phyloP scores from a whole-genome alignment of 2,329 filamentous ascomycete genomes.

The Penicillium olsonii region DNA sequence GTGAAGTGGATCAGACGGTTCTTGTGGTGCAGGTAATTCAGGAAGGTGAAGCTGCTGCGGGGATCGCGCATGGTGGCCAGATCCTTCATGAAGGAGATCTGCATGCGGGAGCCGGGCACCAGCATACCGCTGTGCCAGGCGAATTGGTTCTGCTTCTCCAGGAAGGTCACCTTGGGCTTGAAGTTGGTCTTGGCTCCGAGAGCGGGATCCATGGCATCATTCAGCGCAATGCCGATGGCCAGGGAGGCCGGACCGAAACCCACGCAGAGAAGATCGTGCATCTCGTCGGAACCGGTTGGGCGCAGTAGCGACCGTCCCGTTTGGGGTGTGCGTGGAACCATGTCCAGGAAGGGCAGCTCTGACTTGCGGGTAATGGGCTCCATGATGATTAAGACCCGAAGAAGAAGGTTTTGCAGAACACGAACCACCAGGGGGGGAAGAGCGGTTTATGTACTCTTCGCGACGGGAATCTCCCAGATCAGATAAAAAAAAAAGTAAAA shows the following conservation, averaged over 20 bases:
- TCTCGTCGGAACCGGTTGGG: constrained; percentile 59
- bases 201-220: constrained; percentile 67
- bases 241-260: constrained; percentile 92
- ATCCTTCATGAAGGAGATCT: constrained; percentile 97
- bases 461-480: too few relatives aligned
- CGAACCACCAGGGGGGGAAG: not conserved
- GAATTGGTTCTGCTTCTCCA: constrained; percentile 82
- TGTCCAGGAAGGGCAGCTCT: constrained; percentile 30
- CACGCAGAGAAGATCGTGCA: constrained; percentile 84
- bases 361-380: constrained; percentile 23
- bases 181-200: constrained; percentile 38
- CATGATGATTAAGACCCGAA: constrained; percentile 12
- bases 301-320: constrained; percentile 48
- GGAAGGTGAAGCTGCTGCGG: constrained; percentile 86
- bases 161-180: constrained; percentile 74
- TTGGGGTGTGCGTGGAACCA: constrained; percentile 21
- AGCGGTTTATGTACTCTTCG: constrained; percentile 7
- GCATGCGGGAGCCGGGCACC: constrained; percentile 90
- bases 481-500: constrained; percentile 28
- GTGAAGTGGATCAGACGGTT: constrained; percentile 84
- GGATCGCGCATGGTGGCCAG: constrained; percentile 87
- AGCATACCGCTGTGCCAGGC: constrained; percentile 97
- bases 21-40: constrained; percentile 87
- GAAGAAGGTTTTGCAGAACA: too few relatives aligned
- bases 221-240: constrained; percentile 82